Base-by-base conservation (phyloP, 2,329 filamentous ascomycete species). In the Cordyceps cicadae region DNA sequence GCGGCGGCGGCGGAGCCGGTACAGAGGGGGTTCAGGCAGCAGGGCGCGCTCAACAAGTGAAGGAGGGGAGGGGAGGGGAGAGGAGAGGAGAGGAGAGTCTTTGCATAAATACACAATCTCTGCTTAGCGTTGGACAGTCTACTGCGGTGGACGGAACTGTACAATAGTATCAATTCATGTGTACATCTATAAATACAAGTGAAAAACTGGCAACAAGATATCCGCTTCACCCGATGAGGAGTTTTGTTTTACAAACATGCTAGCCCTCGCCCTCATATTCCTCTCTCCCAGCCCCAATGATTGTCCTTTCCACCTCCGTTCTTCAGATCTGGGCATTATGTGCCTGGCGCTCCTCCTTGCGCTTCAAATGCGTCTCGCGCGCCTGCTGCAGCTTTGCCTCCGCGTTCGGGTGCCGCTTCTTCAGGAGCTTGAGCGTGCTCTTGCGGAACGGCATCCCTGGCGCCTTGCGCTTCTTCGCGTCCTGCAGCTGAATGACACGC, bases 401-500 rank as follows among this genome's bases (percentile, higher is more conserved):
- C 24, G 76, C 75, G 29, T 78, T 73, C 0, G 75, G 75, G 65
- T 81, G 78, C 64, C 79, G 75, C 70, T 80, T 77, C 59, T 77
- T 64, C 65, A 81, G 64, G 62, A 72, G 65, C 66, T 70, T 67
- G 64, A 75, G 72, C 60, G 76, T 74, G 71, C 78, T 78, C 63
- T 79, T 75, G 15, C 80, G 74, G 66, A 80, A 77, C 32, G 77
- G 79, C 67, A 75, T 67, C 12, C 76, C 72, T n/a, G 80, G 81
- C 5, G 80, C 77, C 62, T 79, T 78, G 79, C 95, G 94, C 82
- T 95, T 95, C 73, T 94, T 83, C 15, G 94, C 89, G 75, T 99
- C 94, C 72, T 95, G 88, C 60, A 99, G 80, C 76, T 87, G 86
- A 63, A 99, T 89, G 61, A 92, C 76, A 65, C 89, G 87, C 63